Conservation (phyloP, 495 filamentous ascomycete species). For the Aspergillus kassunensis region DNA sequence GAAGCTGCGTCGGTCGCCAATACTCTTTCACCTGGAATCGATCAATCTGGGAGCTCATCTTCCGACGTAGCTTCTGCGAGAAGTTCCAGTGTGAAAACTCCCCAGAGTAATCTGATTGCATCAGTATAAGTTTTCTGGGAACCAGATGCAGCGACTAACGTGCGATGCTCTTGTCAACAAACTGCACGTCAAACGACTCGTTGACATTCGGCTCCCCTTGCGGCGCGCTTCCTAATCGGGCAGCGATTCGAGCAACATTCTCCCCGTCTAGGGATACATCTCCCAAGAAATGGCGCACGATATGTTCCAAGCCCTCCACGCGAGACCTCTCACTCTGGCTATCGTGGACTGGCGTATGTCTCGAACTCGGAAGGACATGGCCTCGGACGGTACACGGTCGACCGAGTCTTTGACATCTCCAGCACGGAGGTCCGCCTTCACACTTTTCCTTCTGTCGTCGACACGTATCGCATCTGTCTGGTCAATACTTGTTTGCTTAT, state of each 20-base stretch:
- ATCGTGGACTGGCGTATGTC: constrained; percentile 9
- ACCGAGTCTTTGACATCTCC: constrained; percentile 26
- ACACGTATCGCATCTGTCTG: constrained; percentile 24
- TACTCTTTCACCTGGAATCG: not conserved
- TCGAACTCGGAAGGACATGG: constrained; percentile 10
- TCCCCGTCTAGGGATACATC: not conserved
- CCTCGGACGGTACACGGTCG: constrained; percentile 26
- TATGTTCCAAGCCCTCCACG: not conserved
- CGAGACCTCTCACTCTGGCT: not conserved
- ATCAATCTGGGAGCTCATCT: constrained; percentile 16
- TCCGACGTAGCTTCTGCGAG: constrained; percentile 31
- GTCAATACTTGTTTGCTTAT: not conserved
- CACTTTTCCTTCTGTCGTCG: constrained; percentile 29
- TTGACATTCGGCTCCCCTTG: constrained; percentile 9
- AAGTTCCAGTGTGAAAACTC: constrained; percentile 44
- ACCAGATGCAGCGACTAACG: not conserved
- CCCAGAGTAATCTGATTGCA: constrained; percentile 33
- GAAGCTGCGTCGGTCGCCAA: constrained; percentile 24
- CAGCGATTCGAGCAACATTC: not conserved
- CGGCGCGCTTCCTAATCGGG: not conserved
- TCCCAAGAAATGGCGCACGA: not conserved
- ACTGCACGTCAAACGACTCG: constrained; percentile 19
- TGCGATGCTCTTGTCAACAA: not conserved
- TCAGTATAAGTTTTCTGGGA: not conserved
- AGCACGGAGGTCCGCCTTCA: constrained; percentile 31